Base-by-base conservation (phyloP, 257 asterid genomes). In the Thymus quinquecostatus region DNA sequence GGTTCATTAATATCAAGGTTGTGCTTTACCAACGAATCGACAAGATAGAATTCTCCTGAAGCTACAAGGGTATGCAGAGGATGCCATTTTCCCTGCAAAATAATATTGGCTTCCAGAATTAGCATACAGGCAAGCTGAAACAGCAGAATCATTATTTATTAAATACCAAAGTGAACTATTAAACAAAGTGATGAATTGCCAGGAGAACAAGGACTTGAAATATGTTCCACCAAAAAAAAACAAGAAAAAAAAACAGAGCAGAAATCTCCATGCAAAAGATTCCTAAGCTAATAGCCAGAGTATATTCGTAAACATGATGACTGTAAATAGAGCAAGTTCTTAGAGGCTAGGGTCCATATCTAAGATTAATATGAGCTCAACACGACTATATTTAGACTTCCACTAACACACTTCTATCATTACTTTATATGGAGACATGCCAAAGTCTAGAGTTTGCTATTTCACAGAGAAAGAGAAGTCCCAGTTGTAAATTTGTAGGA, bases 11-110 rank as follows among this genome's bases (percentile, higher is more conserved):
- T 84, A 75, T 94, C 96, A 38, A 80, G 80, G 73, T 75, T 48
- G 78, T 89, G 95, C 80, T 86, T 91, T 79, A 94, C 77, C 86
- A 94, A 82, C 62, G 95, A 64, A 75, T 76, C 83, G 71, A 81
- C 77, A 41, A 89, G 92, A 81, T 87, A 89, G 72, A 89, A 94
- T 64, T 94, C 97, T 74, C 98, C 98, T 0, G 95, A 81, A 70
- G 98, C 95, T 57, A 85, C 97, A 71, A 94, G 91, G 66, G 96
- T 84, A 76, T 94, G 98, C 56, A 94, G 74, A 55, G 97, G 97
- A 78, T 81, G 90, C 98, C 98, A 94, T 82, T 89, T 94, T 54
- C 82, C 96, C 97, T 94, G 84, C 45, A 68, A 75, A 73, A 70
- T 48, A 51, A 49, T 50, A 38, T 63, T 10, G 64, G 47, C 34